Evolutionary conservation across 257 asterid species (phyloP).

Genomic region (Salvia miltiorrhiza): DNA sequence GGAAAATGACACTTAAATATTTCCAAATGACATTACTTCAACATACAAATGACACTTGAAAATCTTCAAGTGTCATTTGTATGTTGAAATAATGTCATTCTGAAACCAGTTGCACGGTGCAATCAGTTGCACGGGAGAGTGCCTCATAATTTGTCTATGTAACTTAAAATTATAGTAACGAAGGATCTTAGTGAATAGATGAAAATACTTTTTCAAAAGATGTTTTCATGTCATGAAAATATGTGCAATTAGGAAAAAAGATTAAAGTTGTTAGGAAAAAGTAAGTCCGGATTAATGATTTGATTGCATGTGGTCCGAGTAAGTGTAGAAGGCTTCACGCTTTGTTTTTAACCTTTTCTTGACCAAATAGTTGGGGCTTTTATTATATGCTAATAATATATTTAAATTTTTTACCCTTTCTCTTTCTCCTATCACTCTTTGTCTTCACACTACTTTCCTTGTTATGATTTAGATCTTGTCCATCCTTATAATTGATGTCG

Average conservation of each 20-base stretch:
- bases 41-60: too few relatives aligned
- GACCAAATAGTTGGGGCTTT: slow-evolving; percentile 34
- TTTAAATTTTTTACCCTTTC: neutral
- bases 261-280: slow-evolving; percentile 15
- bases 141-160: too few relatives aligned
- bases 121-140: too few relatives aligned
- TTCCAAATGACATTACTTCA: too few relatives aligned
- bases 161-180: too few relatives aligned
- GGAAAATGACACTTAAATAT: too few relatives aligned
- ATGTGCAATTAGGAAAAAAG: neutral
- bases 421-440: neutral
- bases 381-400: neutral
- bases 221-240: neutral
- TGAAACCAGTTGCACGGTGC: too few relatives aligned
- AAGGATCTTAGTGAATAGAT: neutral
- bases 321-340: neutral
- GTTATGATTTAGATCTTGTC: neutral
- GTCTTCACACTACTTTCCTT: slow-evolving; percentile 18
- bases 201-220: neutral
- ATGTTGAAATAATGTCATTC: too few relatives aligned
- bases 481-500: neutral
- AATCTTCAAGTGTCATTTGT: too few relatives aligned
- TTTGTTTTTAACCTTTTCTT: slow-evolving; percentile 12
- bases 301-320: slow-evolving; percentile 22
- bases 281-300: slow-evolving; percentile 23